Evolutionary conservation across 2,329 filamentous ascomycete genomes (phyloP), one percentile per base, ranked within the genome.

Genomic region (Colletotrichum paranaense): DNA sequence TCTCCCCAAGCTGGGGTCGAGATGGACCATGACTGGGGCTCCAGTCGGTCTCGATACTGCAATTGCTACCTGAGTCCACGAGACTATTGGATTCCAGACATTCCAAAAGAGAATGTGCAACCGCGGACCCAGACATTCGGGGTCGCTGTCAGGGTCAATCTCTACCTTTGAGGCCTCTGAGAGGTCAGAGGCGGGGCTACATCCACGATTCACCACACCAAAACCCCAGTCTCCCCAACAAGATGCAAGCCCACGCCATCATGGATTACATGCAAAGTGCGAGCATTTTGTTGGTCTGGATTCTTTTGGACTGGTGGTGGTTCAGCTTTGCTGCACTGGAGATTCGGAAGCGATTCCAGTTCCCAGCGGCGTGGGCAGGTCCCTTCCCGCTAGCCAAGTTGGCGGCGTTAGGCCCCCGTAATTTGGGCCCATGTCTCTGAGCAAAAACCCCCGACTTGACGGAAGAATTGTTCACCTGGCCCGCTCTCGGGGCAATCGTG

Each of bases 361-460:
- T 68, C 42, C 55, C 59, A 53, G 32, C 52, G n/a, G 38, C 66
- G 38, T 64, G 69, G 70, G 62, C 52, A 24, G 52, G 52, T 49
- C 19, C 38, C 30, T 32, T 49, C 42, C 42, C 42, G 24, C 26
- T 55, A 28, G 52, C 38, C 38, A 42, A 42, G 38, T 42, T 42
- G 38, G 38, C 38, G 22, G 12, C 52, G 8, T 9, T 8, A 19
- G 16, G 19, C 28, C 64, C 69, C 58, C 58, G 38, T 55, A 72
- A 58, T 57, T 62, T 22, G 12, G 56, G 14, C 1, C 26, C 32
- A 24, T 60, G 24, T 30, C 58, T 8, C n/a, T 53, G 28, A 55
- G 53, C 38, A 42, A 72, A 72, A 72, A 69, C 58, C 69, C 65
- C 69, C 69, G 59, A 72, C 65, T 64, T 59, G 69, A 68, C 69